Evolutionary conservation across 2,329 filamentous ascomycete species (phyloP), one percentile per base, ranked within the genome.

Genomic region (Hypoxylon sp.): DNA sequence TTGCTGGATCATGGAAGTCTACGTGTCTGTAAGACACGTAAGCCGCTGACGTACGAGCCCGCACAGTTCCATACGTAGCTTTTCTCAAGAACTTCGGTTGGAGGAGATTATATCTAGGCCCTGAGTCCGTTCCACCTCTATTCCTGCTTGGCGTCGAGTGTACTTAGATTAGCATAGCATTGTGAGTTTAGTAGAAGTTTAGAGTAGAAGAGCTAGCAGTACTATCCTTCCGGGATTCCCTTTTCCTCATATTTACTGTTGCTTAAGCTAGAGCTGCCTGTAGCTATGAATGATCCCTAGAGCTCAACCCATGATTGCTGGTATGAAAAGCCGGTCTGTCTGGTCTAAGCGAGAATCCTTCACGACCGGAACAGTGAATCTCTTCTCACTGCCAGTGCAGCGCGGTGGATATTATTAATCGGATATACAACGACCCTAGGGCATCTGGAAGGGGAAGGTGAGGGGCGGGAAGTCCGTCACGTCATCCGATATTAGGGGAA

Each of bases 391-490:
- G 54, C 60, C 51, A 5, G 26, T 3, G 44, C 51, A 55, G 53
- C 24, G 39, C 55, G 61, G 49, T 44, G 41, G 62, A 58, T 64
- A 62, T 56, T 57, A 67, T 67, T 67, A 62, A 64, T 62, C 49
- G 34, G 48, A 67, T 67, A 65, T 65, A 67, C 65, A 67, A 52
- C 37, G 54, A 46, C 56, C 48, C 24, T 26, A 47, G 26, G 64
- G 28, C n/a, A 57, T 52, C 24, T 19, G 50, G 41, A 53, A 48
- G 54, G 19, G 56, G 39, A 37, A 46, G 52, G 34, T 50, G 44
- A 26, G 50, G 19, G 53, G 32, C 34, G 56, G 41, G 47, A 50
- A 28, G 32, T 49, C 55, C 51, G 54, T 26, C 30, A 17, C 30
- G 11, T 43, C 48, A 22, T 24, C 32, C 26, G 30, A 39, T 26